Evolutionary conservation across 257 asterid species (phyloP).

Genomic region (Nicotiana paniculata): DNA sequence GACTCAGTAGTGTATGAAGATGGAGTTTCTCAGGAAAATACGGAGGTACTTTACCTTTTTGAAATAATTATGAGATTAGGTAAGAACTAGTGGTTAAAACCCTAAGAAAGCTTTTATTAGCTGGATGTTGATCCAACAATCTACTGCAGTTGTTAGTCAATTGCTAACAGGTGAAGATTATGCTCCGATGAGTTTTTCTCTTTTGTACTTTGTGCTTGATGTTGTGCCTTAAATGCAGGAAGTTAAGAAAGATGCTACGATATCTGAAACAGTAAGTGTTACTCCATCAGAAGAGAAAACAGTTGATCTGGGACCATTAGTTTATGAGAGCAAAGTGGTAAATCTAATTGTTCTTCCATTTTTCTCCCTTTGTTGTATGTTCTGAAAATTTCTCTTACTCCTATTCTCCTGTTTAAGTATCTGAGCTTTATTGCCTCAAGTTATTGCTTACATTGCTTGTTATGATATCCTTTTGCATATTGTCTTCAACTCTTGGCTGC

Average conservation of each 20-base stretch:
- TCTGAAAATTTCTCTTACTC: not conserved
- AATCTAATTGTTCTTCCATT: not conserved
- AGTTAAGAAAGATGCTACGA: conserved; percentile 30
- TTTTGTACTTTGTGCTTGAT: conserved; percentile 4
- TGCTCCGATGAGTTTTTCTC: not conserved
- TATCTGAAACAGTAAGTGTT: conserved; percentile 32
- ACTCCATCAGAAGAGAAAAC: conserved; percentile 51
- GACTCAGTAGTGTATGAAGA: conserved; percentile 36
- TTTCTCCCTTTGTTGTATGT: not conserved
- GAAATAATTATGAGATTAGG: not conserved
- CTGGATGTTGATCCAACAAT: conserved; percentile 3
- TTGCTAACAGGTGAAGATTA: not conserved
- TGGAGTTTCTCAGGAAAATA: conserved; percentile 28
- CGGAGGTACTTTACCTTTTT: conserved; percentile 42
- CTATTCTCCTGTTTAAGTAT: not conserved
- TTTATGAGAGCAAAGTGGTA: conserved; percentile 86
- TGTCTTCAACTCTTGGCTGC: conserved; percentile 6
- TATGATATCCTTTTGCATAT: not conserved
- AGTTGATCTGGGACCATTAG: conserved; percentile 44
- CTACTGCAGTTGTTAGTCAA: not conserved
- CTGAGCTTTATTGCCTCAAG: not conserved
- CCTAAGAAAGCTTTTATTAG: not conserved
- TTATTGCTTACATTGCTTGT: not conserved
- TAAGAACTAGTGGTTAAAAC: not conserved
- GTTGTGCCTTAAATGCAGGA: conserved; percentile 38